These are phyloP conservation scores for Amphichorda felina DNA, from an alignment of 2,329 filamentous ascomycete species.

Conservation along the genomic window DNA sequence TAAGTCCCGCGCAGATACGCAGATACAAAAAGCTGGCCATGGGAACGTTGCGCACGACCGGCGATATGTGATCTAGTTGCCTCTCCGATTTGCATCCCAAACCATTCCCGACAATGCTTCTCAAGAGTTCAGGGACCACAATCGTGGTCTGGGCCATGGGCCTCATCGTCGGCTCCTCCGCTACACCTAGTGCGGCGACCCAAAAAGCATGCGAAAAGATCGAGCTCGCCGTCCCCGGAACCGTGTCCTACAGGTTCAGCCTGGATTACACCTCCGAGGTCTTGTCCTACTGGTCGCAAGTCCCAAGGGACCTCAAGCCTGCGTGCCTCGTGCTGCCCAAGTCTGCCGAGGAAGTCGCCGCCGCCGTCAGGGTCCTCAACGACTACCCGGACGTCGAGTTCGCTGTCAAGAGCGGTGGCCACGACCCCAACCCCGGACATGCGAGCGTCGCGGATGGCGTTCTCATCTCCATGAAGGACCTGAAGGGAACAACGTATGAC, in stretches of 20 bases:
- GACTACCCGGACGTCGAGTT: constrained; percentile 17
- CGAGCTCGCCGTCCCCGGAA: neutral
- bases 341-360: constrained; percentile 17
- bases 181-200: neutral
- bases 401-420: constrained; percentile 25
- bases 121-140: neutral
- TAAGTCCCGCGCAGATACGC: too few relatives aligned
- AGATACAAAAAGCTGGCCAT: too few relatives aligned
- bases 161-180: neutral
- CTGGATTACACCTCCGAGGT: constrained; percentile 3
- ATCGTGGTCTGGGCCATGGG: neutral
- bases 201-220: constrained; percentile 6
- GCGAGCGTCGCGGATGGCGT: constrained; percentile 21
- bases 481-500: constrained; percentile 21
- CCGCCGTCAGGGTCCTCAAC: constrained; percentile 17
- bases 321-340: constrained; percentile 22
- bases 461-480: constrained; percentile 19
- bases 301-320: constrained; percentile 16
- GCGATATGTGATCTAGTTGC: too few relatives aligned
- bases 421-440: constrained; percentile 22
- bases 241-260: neutral
- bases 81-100: neutral
- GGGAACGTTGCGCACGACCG: too few relatives aligned
- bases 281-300: constrained; percentile 19
- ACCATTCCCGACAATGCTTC: neutral